Evolutionary conservation across 2,329 filamentous ascomycete genomes (phyloP), one percentile per base, ranked within the genome.

Genomic region (Colletotrichum sp.): DNA sequence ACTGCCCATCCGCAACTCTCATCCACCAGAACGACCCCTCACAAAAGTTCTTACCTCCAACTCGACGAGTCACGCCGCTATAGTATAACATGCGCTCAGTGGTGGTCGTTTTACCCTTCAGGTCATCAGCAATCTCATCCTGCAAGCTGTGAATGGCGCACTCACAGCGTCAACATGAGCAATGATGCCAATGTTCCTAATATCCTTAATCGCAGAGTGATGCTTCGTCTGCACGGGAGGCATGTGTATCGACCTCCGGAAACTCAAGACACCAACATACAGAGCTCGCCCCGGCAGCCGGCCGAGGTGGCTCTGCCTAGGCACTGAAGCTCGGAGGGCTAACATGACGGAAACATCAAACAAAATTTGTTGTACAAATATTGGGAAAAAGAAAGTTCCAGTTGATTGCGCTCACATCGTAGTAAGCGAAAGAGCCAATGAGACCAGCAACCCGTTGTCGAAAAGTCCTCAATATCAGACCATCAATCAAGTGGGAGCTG

Each of bases 11-110:
- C 8, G 16, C 24, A n/a, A 10, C 7, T 66, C 24, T 71, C 52
- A 48, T 43, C 24, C 36, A 38, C 9, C 13, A 8, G 14, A 28
- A n/a, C 32, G 14, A 34, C 7, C 26, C 18, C 38, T 21, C 7
- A 36, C 13, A 10, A 36, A 18, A 26, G 26, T 24, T 24, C 88
- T 63, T 81, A 90, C 90, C 90, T 86, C 97, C 97, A 81, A 98
- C 92, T 83, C 96, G 90, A 78, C 95, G 90, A 12, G 96, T 98
- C 77, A 96, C 93, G 64, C 97, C 96, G 83, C 95, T 97, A 81
- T 98, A 98, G 82, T 96, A 98, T 81, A 99, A 94, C 96, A 98
- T 98, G 74, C 97, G 96, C 91, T 99, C 97, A 5, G 97, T 98
- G 0, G 97, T 99, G 0, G 97, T 98, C 2, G 97, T 99, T 88